Evolutionary conservation across 1,284 basidiomycete genomes (phyloP).

Genomic region (Microbotryomycetes sp.): DNA sequence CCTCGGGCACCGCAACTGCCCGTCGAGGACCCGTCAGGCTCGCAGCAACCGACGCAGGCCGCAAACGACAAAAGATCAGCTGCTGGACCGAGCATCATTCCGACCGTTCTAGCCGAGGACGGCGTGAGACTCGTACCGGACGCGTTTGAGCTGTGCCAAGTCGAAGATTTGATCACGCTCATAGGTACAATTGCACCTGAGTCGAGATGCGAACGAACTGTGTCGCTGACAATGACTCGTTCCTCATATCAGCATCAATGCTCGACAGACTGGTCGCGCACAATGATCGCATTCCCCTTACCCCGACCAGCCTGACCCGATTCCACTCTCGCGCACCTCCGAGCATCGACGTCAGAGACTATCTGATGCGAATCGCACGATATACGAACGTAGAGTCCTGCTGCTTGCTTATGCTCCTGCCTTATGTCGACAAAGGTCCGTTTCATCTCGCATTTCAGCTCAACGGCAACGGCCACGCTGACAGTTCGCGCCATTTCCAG

Average conservation of each 20-base stretch:
- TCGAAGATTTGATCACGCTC: constrained; percentile 72
- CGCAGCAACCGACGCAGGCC: background rate
- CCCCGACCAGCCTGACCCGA: constrained; percentile 74
- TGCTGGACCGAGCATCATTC: constrained; percentile 7
- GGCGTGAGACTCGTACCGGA: constrained; percentile 27
- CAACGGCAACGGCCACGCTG: too few species aligned
- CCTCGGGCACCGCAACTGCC: background rate
- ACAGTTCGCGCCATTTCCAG: constrained; percentile 2
- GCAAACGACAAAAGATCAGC: background rate
- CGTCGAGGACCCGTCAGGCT: background rate
- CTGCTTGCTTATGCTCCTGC: constrained; percentile 76
- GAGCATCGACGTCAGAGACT: constrained; percentile 74
- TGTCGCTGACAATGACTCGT: background rate
- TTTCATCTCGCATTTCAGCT: too few species aligned
- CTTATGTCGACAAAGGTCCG: constrained; percentile 74
- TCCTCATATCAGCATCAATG: constrained; percentile 66
- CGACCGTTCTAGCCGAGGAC: constrained; percentile 14
- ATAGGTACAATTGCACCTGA: constrained; percentile 62
- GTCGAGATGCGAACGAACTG: constrained; percentile 29
- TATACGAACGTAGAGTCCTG: constrained; percentile 92
- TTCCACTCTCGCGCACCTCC: constrained; percentile 89
- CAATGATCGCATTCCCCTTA: constrained; percentile 84
- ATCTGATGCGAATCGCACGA: constrained; percentile 79
- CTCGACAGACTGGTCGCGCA: constrained; percentile 80
- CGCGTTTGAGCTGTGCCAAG: constrained; percentile 43